A percentile compares a stretch with the other conserved stretches of the same genome.
Evolutionary conservation across 257 asterid species (phyloP).

Genomic region (Thymus mandschuricus): DNA sequence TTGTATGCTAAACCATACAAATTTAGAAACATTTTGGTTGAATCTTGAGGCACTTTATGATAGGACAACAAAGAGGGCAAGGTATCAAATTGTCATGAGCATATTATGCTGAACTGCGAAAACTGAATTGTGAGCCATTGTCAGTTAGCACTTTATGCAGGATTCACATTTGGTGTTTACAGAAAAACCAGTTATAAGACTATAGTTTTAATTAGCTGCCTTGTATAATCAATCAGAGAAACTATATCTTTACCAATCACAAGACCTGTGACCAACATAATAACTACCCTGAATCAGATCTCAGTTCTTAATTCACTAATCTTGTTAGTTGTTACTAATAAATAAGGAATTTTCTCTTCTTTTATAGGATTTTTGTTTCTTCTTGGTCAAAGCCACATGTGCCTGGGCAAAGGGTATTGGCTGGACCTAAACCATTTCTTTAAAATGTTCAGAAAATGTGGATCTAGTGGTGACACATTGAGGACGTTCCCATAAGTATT

Average conservation of each 20-base stretch:
- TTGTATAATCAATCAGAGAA: conserved; percentile 9
- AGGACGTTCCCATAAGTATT: background rate
- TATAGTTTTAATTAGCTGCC: conserved; percentile 13
- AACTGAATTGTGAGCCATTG: background rate
- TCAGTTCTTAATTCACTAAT: background rate
- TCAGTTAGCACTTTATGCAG: background rate
- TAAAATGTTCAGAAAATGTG: background rate
- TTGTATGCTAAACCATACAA: conserved; percentile 6
- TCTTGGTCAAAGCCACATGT: conserved; percentile 7
- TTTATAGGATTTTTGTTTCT: conserved; percentile 7
- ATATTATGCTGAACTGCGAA: background rate
- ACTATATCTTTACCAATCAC: conserved; percentile 1
- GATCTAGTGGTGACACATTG: background rate
- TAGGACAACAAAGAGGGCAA: conserved; percentile 18
- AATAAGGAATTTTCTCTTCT: background rate
- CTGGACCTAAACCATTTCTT: background rate
- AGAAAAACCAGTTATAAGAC: background rate
- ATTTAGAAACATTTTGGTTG: conserved; percentile 22
- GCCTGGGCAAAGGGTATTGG: background rate
- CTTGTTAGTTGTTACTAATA: background rate
- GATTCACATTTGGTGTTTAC: conserved; percentile 1
- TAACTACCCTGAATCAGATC: background rate
- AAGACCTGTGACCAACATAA: background rate
- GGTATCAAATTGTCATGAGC: conserved; percentile 12
- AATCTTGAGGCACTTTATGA: background rate